Conservation (phyloP, 257 asterid species). For the Plectranthus barbatus region DNA sequence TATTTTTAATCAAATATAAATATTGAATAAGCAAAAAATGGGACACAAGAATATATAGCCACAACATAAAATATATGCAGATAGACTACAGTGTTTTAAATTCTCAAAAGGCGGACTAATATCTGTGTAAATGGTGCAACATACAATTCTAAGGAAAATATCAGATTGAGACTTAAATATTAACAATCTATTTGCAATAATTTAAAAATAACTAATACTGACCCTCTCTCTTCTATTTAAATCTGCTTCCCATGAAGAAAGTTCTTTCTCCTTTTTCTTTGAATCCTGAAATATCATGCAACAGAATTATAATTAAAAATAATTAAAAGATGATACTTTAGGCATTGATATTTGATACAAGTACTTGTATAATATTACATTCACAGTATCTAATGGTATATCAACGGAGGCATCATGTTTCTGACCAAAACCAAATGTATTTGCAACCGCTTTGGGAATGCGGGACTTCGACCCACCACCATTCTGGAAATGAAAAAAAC, state of each 20-base stretch:
- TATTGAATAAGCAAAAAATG: neutral
- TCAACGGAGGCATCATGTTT: constrained; percentile 94
- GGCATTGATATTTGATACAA: neutral
- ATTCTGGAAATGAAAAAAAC: constrained; percentile 44
- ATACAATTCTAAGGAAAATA: neutral
- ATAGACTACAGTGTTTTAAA: neutral
- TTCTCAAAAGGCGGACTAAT: neutral
- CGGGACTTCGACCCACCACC: constrained; percentile 74
- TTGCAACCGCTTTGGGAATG: constrained; percentile 69
- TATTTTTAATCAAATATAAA: neutral
- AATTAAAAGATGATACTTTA: neutral
- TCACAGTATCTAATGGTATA: constrained; percentile 77
- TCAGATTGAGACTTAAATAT: neutral
- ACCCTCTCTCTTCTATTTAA: constrained; percentile 84
- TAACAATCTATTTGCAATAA: neutral
- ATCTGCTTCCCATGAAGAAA: constrained; percentile 84
- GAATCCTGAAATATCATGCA: constrained; percentile 47
- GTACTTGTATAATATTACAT: constrained; percentile 31
- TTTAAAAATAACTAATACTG: constrained; percentile 18
- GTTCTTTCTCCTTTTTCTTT: constrained; percentile 68
- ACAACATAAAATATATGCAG: neutral
- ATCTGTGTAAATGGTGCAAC: neutral
- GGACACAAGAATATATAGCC: neutral
- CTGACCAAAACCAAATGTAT: constrained; percentile 88
- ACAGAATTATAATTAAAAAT: constrained; percentile 9